Base-by-base conservation (phyloP, 768 basidiomycete genomes). In the Russula abietina region DNA sequence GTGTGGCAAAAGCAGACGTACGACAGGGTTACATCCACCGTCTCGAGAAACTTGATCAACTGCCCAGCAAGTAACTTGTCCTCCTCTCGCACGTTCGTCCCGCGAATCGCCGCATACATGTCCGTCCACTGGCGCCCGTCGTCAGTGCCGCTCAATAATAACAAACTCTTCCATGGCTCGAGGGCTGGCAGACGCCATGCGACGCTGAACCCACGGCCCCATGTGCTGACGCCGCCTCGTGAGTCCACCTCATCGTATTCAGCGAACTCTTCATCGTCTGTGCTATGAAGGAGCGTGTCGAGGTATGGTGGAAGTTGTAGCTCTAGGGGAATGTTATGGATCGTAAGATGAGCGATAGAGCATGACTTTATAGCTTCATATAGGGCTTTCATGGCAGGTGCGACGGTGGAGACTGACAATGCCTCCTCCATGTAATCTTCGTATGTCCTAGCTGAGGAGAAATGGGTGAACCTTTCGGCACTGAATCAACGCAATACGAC, bases 161-260 rank as follows among this genome's bases (percentile, higher is more conserved):
- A 75, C 17, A 98, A 72, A 24, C 91, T 89, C 71, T 97, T 97
- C 96, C 96, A 98, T 6, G 96, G 95, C 17, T 84, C 79, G 26
- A 98, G 79, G 19, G 81, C 75, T 10, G 89, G 85, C 2, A 93
- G 76, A 51, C 80, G 79, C 88, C 88, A 92, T 3, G 89, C 89
- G 59, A 84, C 77, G 67, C 79, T 78, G 73, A 90, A 79, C 58
- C 87, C 86, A 41, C 78, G 79, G 19, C 86, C 88, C 89, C 91
- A 90, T 8, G 75, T 69, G 38, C 67, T 71, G 7, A 78, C 77
- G 46, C 78, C 81, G 46, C 82, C 82, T 26, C 60, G 55, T 51
- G 85, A 82, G 22, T 82, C 82, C 26, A 78, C 76, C 22, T 77
- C 74, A 36, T 80, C 70, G 55, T 77, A 77, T 61, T 87, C 83